Base-by-base conservation (phyloP, 768 basidiomycete genomes). In the Lactarius sp. region DNA sequence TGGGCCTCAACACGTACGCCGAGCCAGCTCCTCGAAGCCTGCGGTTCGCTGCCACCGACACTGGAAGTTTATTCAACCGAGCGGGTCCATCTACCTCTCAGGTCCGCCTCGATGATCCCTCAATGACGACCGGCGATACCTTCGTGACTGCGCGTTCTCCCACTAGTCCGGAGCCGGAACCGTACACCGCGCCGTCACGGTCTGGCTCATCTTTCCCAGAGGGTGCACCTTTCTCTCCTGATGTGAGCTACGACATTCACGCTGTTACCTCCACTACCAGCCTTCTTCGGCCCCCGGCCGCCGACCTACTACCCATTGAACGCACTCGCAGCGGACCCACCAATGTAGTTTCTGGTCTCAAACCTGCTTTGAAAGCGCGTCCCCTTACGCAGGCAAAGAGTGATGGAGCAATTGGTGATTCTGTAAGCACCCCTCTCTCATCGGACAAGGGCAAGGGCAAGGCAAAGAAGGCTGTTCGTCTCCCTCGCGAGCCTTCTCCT, bases 1-100 rank as follows among this genome's bases (percentile, higher is more conserved):
- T 92, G 42, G 91, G 89, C 12, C 79, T 91, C 56, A 81, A 84
- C 65, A 75, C 88, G 37, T 75, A 86, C 54, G 75, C 80, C 50
- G 76, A 76, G 51, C 70, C 71, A 44, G 70, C 69, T 6, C 60
- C 62, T n/a, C 42, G 42, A 22, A 65, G 53, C 56, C 31, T 31
- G 9, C 63, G 6, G 22, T n/a, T 10, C 6, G 20, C 44, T 50
- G 44, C 46, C 37, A 18, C 44, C 49, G 44, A 41, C 37, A 55
- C n/a, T 16, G 33, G 22, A 5, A 20, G 16, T 14, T 34, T 41
- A 52, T 54, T 55, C n/a, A 42, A 44, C 50, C 18, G 18, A 34
- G 27, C 44, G 13, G 46, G 59, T 56, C 41, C 58, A 14, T 42
- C 61, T 8, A 39, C 37, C 2, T 55, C 50, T 58, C 20, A 18